Base-by-base conservation (phyloP, 768 basidiomycete species). In the Candolleomyces eurysporus region DNA sequence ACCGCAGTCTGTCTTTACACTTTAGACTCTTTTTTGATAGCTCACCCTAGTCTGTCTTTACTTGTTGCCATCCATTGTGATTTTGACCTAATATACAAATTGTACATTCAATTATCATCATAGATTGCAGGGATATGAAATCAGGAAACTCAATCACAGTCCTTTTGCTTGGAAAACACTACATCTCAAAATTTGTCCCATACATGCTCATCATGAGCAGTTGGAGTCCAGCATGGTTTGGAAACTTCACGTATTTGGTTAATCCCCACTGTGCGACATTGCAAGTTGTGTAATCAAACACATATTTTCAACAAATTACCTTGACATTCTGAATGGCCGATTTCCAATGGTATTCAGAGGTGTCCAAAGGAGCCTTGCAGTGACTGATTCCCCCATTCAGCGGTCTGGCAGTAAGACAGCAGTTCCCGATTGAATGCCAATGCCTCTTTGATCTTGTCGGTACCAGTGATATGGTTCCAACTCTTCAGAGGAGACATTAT, bases 331-430 rank as follows among this genome's bases (percentile, higher is more conserved):
- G 49, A 55, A 59, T 79, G 40, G 43, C 72, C 63, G 26, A 80
- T 75, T 14, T 69, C 61, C 0, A 83, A 64, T 1, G 76, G 83
- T 1, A 85, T 54, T 4, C 74, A 68, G 10, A 85, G 71, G 1
- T 74, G 67, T 5, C 82, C 78, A 71, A 82, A 84, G 1, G 77
- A 76, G 8, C 79, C 79, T 62, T 82, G 81, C 7, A 84, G 53
- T 5, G 67, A 61, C 1, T 71, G 70, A 73, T 78, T 83, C 0
- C 82, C 82, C 84, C 81, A 85, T 64, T 85, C 80, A 11, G 80
- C 80, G 0, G 81, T 78, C 65, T 85, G 82, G 2, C 75, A 65
- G 61, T 69, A 82, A 3, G 78, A 80, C 0, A 83, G 66, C 0
- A 84, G 71, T 61, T 83, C 67, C 0, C 67, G 55, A 64, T 82